Percentiles rank a stretch among this genome's conserved stretches.
Evolutionary conservation across 805 yeast species (phyloP).

Genomic region (Candida dajiaensis): DNA sequence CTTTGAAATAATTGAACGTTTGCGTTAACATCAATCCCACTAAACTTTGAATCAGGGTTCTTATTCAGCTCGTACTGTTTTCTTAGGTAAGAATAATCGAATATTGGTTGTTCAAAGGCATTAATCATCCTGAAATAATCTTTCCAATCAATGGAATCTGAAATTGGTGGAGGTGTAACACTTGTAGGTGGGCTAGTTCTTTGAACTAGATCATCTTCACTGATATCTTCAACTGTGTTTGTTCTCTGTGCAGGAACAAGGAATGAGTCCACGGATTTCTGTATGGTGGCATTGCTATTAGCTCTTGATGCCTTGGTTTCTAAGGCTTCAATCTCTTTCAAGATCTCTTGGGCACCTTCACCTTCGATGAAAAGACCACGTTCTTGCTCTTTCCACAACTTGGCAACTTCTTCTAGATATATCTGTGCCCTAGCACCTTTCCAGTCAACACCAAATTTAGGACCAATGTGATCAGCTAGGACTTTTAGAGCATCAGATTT

Average conservation of each 20-base stretch:
- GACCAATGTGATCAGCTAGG: slow-evolving; percentile 72
- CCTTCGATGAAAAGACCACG: slow-evolving; percentile 84
- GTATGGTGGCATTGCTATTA: neutral
- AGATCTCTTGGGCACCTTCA: slow-evolving; percentile 54
- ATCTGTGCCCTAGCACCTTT: slow-evolving; percentile 55
- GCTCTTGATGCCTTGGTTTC: slow-evolving; percentile 13
- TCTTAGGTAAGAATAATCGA: slow-evolving; percentile 52
- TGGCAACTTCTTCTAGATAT: slow-evolving; percentile 72
- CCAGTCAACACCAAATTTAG: slow-evolving; percentile 83
- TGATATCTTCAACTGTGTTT: slow-evolving; percentile 14
- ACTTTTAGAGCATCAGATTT: slow-evolving; percentile 76
- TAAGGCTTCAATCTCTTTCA: slow-evolving; percentile 45
- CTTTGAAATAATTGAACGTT: slow-evolving; percentile 40
- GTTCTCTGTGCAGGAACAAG: slow-evolving; percentile 2
- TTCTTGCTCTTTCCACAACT: slow-evolving; percentile 83
- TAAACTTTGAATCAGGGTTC: slow-evolving; percentile 16
- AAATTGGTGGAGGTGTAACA: slow-evolving; percentile 20
- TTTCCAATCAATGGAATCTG: slow-evolving; percentile 50
- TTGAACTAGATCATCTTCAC: slow-evolving; percentile 5
- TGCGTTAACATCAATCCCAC: slow-evolving; percentile 23
- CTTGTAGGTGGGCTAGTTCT: slow-evolving; percentile 22
- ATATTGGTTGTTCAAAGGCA: slow-evolving; percentile 59
- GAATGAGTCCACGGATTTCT: neutral
- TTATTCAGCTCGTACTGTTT: slow-evolving; percentile 49
- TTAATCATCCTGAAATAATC: slow-evolving; percentile 66